phyloP scores from a whole-genome alignment of 768 basidiomycete species.

The Mycena amicta region DNA sequence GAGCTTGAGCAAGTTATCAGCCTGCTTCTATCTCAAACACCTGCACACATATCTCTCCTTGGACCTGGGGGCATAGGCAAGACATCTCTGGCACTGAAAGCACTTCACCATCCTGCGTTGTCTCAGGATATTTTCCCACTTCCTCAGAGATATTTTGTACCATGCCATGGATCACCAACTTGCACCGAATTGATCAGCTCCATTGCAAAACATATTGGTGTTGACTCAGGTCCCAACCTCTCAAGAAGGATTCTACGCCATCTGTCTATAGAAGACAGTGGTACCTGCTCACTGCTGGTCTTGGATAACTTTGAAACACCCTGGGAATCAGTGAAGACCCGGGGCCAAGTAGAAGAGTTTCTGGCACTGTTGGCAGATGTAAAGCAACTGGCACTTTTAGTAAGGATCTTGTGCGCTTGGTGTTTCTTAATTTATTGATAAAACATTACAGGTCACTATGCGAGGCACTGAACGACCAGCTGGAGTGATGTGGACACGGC shows the following conservation, averaged over 20 bases:
- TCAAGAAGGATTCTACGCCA: not conserved
- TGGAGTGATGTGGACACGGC: not conserved
- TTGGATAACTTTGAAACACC: conserved; percentile 14
- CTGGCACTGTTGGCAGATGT: conserved; percentile 2
- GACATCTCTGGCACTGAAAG: not conserved
- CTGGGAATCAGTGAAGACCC: conserved; percentile 5
- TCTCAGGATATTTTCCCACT: not conserved
- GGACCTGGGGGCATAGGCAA: conserved; percentile 7
- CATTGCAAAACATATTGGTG: not conserved
- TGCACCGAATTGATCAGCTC: not conserved
- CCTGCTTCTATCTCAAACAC: not conserved
- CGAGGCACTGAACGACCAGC: conserved; percentile 4
- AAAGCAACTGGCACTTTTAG: conserved; percentile 3
- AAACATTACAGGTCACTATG: conserved; percentile 2
- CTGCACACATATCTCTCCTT: not conserved
- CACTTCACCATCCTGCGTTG: conserved; percentile 4
- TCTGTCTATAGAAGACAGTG: not conserved
- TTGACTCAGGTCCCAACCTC: not conserved
- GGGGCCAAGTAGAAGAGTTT: conserved; percentile 7
- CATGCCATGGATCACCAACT: conserved; percentile 4
- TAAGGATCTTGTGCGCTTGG: not conserved
- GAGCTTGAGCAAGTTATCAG: not conserved
- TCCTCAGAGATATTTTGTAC: conserved; percentile 2
- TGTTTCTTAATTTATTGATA: not conserved
- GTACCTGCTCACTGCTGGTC: not conserved